Evolutionary conservation across 345 rosid species (phyloP).

Genomic region (Eucalyptus grandis): DNA sequence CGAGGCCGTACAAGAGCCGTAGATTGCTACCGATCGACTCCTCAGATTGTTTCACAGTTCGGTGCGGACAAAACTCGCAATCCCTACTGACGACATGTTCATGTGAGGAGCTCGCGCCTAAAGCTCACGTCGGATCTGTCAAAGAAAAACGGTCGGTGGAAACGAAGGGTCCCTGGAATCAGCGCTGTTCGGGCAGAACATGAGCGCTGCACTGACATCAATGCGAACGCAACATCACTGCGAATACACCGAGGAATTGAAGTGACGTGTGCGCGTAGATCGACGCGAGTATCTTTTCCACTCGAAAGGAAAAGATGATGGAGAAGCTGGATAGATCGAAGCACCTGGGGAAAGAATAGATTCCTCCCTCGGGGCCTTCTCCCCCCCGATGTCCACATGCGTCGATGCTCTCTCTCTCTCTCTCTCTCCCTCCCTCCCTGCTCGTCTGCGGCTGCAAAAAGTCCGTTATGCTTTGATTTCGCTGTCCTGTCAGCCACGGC

Average conservation of each 20-base stretch:
- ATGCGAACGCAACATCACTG: background rate
- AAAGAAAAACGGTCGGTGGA: background rate
- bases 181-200: background rate
- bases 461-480: background rate
- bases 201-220: background rate
- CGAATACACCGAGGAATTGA: background rate
- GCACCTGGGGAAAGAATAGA: background rate
- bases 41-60: background rate
- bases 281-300: background rate
- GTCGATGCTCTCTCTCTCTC: background rate
- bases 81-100: background rate
- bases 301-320: background rate
- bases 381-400: background rate
- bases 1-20: background rate
- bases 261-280: background rate
- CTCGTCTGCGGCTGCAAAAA: background rate
- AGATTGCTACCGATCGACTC: background rate
- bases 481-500: background rate
- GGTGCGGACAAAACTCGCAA: background rate
- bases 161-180: background rate
- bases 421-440: too few species aligned
- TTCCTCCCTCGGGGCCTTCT: background rate
- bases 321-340: background rate
- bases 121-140: background rate
- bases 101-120: background rate